Evolutionary conservation across 1,284 basidiomycete species (phyloP).

Genomic region (Grifola frondosa): DNA sequence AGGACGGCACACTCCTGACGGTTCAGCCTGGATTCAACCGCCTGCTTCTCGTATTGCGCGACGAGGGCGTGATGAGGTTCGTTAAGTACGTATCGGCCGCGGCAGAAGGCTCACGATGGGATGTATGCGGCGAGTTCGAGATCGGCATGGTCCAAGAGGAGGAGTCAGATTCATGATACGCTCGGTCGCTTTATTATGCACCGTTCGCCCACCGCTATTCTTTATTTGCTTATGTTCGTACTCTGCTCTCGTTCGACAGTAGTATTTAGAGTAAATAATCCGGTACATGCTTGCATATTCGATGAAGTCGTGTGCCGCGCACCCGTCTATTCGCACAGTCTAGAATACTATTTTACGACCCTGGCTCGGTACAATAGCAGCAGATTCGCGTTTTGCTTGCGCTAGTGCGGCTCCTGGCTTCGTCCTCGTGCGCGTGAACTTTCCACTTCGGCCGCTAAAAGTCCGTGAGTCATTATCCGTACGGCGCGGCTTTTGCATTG

Average conservation of each 20-base stretch:
- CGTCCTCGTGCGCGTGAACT: conserved; percentile 42
- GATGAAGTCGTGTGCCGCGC: no score
- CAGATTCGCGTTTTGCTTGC: conserved; percentile 81
- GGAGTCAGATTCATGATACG: no score
- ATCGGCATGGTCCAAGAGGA: conserved; percentile 69
- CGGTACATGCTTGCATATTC: no score
- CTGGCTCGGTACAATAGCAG: conserved; percentile 76
- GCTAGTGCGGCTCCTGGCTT: conserved; percentile 92
- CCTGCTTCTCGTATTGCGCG: conserved; percentile 86
- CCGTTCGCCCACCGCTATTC: background rate
- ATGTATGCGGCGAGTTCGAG: conserved; percentile 87
- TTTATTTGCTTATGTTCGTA: background rate
- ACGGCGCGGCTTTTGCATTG: conserved; percentile 17
- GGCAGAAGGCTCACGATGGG: conserved; percentile 88
- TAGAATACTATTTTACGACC: conserved; percentile 86
- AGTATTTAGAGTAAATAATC: no score
- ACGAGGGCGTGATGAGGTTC: conserved; percentile 92
- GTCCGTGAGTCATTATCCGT: conserved; percentile 4
- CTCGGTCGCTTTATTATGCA: no score
- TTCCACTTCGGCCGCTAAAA: conserved; percentile 10
- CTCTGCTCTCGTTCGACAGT: background rate
- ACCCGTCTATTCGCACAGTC: no score
- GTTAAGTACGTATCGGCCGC: conserved; percentile 91
- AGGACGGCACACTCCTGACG: conserved; percentile 85
- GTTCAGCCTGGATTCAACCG: conserved; percentile 92